A percentile compares a stretch with the other conserved stretches of the same genome.
These are phyloP conservation scores for Eruca vesicaria DNA, from an alignment of 441 rosid species.

Conservation along the genomic window DNA sequence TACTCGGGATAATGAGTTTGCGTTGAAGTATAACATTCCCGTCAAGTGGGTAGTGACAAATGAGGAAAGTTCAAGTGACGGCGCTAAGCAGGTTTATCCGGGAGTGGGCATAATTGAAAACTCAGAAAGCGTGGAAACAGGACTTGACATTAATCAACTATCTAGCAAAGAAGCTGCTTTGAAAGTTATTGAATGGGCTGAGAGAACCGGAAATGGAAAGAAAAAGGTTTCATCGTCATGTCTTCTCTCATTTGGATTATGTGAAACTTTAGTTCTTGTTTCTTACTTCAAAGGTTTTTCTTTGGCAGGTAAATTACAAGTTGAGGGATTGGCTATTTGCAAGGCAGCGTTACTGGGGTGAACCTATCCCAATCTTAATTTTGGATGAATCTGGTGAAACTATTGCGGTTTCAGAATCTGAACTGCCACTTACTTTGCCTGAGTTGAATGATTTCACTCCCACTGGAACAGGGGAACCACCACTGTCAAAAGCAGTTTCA, in stretches of 20 bases:
- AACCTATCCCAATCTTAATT: constrained; percentile 90
- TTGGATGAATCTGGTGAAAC: constrained; percentile 67
- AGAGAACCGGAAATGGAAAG: constrained; percentile 75
- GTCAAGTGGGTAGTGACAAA: constrained; percentile 69
- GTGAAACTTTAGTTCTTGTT: constrained; percentile 11
- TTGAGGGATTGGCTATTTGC: constrained; percentile 99
- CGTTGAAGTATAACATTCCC: constrained; percentile 70
- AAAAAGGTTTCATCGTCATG: constrained; percentile 57
- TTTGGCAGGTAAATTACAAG: constrained; percentile 84
- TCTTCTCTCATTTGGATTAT: constrained; percentile 1
- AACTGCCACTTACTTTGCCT: constrained; percentile 84
- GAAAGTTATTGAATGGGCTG: constrained; percentile 83
- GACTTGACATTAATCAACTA: constrained; percentile 84
- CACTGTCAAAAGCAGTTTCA: constrained; percentile 73
- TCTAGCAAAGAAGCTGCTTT: constrained; percentile 66
- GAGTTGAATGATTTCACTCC: constrained; percentile 96
- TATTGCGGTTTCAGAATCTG: constrained; percentile 69
- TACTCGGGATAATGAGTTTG: constrained; percentile 83
- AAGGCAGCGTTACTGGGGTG: constrained; percentile 99
- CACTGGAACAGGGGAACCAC: constrained; percentile 94
- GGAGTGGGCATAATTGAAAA: constrained; percentile 64
- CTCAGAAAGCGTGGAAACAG: constrained; percentile 58
- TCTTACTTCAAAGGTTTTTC: constrained; percentile 14
- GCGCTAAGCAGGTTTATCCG: constrained; percentile 49
- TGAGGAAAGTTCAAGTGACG: constrained; percentile 42